Evolutionary conservation across 2,329 filamentous ascomycete genomes (phyloP).

Genomic region (Plectosphaerella plurivora): DNA sequence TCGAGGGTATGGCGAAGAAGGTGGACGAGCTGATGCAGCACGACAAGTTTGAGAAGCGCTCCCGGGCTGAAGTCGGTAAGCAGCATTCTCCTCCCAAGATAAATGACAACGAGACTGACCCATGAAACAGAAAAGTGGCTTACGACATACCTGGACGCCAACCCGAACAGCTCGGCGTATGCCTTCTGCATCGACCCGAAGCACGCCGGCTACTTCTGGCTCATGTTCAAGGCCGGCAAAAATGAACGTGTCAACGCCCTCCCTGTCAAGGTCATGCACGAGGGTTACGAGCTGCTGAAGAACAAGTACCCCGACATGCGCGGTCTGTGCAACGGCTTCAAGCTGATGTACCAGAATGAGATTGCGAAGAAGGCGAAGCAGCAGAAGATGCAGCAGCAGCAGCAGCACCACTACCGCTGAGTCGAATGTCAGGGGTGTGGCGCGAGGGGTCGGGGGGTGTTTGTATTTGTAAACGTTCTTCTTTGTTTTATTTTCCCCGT

Average conservation of each 20-base stretch:
- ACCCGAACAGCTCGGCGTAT: conserved; percentile 89
- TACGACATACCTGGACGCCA: conserved; percentile 91
- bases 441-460: no score
- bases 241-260: conserved; percentile 70
- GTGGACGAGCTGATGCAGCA: conserved; percentile 93
- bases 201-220: conserved; percentile 88
- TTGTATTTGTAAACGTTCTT: no score
- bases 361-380: conserved; percentile 54
- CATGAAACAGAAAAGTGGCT: conserved; percentile 77
- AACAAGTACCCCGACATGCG: conserved; percentile 92
- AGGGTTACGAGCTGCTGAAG: conserved; percentile 87
- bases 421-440: no score
- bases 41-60: conserved; percentile 78
- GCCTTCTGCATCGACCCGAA: conserved; percentile 92
- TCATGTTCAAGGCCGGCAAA: conserved; percentile 92
- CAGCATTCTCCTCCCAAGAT: conserved; percentile 11
- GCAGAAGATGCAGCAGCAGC: background rate
- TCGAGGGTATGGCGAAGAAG: conserved; percentile 97
- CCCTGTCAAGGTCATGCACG: conserved; percentile 86
- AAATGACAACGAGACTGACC: background rate
- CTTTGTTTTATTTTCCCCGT: no score
- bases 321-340: conserved; percentile 95
- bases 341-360: conserved; percentile 67
- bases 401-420: no score
- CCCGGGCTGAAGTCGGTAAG: conserved; percentile 73